Base-by-base conservation (phyloP, 169 alveolate genomes). In the Eimeria maxima region DNA sequence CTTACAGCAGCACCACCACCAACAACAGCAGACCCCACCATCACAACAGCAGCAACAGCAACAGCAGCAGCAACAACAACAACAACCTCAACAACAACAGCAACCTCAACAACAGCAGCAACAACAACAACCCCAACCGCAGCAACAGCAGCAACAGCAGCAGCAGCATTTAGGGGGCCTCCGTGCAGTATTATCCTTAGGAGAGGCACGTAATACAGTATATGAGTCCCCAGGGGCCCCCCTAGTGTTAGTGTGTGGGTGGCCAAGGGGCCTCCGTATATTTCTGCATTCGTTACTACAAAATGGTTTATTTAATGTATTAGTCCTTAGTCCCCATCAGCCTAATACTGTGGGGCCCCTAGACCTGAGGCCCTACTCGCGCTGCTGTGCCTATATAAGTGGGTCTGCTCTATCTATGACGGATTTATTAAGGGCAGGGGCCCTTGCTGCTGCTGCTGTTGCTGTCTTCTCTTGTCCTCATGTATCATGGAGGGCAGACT, bases 231-330 rank as follows among this genome's bases (percentile, higher is more conserved):
- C 53, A 1, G 16, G 33, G 38, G 53, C 78, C 29, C 96, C 96
- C 53, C 53, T 93, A n/a, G 83, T 93, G 18, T 67, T 93, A 27
- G 96, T 63, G 14, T 93, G 96, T 71, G 96, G 96, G 45, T 93
- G 96, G 96, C 96, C 96, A 4, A 74, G 96, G 18, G 96, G 96
- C 22, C 65, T 93, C 27, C 81, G 93, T 44, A 93, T 93, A 24
- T 93, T 93, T 69, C 27, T 93, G 24, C 92, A 83, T 65, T 14
- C 96, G 73, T 50, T 93, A 27, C 69, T 80, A 13, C 81, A 74
- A 50, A 93, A 78, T 88, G 91, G 93, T 13, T 1, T 29, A 42
- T 55, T 24, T 83, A 93, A 93, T 50, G 96, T 93, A 22, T 20
- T 93, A 53, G 78, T 93, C 50, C 81, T 93, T 18, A 33, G 88